Conservation (phyloP, 1,139 yeast species). For the Saccharomyces hybrid region DNA sequence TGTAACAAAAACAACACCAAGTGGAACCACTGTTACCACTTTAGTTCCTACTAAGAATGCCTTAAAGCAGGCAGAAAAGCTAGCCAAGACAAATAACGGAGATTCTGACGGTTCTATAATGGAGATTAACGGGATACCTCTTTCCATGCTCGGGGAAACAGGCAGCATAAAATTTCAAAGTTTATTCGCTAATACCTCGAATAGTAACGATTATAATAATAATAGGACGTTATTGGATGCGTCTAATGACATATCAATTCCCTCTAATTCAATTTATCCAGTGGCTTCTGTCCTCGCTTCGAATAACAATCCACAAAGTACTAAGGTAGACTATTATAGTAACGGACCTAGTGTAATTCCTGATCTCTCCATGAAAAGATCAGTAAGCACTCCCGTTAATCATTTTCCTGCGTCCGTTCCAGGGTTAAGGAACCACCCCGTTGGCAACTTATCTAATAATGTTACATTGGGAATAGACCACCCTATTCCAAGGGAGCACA, state of each 20-base stretch:
- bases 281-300: background rate
- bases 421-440: background rate
- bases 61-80: conserved; percentile 34
- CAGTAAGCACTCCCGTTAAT: background rate
- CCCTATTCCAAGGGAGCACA: background rate
- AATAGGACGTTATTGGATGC: background rate
- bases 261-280: background rate
- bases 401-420: background rate
- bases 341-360: background rate
- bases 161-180: conserved; percentile 45
- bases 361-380: background rate
- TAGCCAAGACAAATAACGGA: conserved; percentile 28
- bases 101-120: conserved; percentile 19
- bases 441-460: background rate
- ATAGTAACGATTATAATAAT: background rate
- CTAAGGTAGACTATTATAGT: background rate
- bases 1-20: conserved; percentile 78
- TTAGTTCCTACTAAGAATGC: conserved; percentile 82
- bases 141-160: conserved; percentile 72
- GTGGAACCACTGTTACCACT: conserved; percentile 86
- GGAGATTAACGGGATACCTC: conserved; percentile 67
- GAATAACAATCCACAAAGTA: background rate
- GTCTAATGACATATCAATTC: background rate
- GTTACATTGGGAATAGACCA: background rate
- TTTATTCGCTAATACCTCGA: conserved; percentile 1